Evolutionary conservation across 441 rosid genomes (phyloP), one percentile per base, ranked within the genome.

Genomic region (Pelargonium myrrhifolium): DNA sequence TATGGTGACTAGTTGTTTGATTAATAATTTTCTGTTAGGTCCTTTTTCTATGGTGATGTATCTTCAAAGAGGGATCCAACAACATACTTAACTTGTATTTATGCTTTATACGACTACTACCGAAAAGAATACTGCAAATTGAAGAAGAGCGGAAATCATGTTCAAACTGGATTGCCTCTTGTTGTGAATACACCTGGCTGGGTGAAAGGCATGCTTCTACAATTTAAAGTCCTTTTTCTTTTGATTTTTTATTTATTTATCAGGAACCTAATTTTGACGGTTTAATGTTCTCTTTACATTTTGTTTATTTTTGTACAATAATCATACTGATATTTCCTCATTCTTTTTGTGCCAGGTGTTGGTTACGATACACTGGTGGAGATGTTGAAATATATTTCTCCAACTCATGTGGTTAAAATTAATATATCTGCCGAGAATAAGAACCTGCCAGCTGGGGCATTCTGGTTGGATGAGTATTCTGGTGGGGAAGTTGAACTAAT

Each of bases 151-250:
- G 77, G 74, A 79, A 71, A 22, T 67, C 70, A 81, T 69, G 73
- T 72, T 62, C 69, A 66, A 80, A 71, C 69, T 40, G 88, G 74
- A 55, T 66, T 89, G 78, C 99, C 99, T 18, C 89, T 91, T 66
- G 83, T 94, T 71, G 85, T 94, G 67, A 91, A 91, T 68, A 91
- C 99, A 37, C 89, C 92, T 45, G 99, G 99, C 70, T 94, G 99
- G 99, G 97, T 91, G 67, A 94, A 94, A 89, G 99, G 99, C 86
- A 21, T 43, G 31, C 37, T 66, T 67, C 65, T 65, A 72, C 37
- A 17, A 11, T 40, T 39, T 68, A 37, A 28, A 37, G 35, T 58
- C 65, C 22, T 72, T 65, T 47, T 59, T 70, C 14, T 67, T 59
- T 69, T 24, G 28, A 24, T 24, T 24, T 24, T 24, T 24, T n/a